Conservation (phyloP, 2,329 filamentous ascomycete species). For the Trematosphaeria pertusa region DNA sequence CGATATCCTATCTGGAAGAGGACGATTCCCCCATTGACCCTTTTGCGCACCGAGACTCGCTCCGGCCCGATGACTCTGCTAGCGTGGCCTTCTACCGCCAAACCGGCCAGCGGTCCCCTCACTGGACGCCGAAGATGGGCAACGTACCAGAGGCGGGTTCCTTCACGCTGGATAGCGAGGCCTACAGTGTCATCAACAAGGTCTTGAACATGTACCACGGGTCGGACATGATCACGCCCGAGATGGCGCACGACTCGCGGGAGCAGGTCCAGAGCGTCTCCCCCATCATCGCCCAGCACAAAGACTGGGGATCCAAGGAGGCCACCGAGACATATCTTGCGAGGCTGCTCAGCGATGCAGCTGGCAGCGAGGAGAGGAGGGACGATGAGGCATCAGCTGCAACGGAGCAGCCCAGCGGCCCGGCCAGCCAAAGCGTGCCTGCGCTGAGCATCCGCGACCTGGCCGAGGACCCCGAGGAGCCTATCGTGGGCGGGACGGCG, state of each 20-base stretch:
- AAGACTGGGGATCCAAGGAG: conserved; percentile 62
- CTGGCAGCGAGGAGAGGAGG: conserved; percentile 38
- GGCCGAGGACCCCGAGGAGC: conserved; percentile 32
- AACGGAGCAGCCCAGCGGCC: conserved; percentile 17
- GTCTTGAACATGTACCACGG: conserved; percentile 52
- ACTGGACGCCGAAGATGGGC: conserved; percentile 33
- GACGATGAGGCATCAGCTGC: conserved; percentile 2
- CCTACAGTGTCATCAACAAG: conserved; percentile 52
- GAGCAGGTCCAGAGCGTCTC: conserved; percentile 55
- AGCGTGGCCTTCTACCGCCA: conserved; percentile 39
- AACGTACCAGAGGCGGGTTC: conserved; percentile 24
- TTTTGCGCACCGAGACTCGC: conserved; percentile 40
- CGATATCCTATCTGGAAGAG: conserved; percentile 36
- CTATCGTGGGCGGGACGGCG: conserved; percentile 40
- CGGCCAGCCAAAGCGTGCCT: conserved; percentile 17
- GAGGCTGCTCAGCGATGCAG: conserved; percentile 50
- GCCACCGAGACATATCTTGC: conserved; percentile 63
- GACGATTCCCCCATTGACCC: conserved; percentile 43
- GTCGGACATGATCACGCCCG: conserved; percentile 44
- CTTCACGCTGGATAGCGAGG: conserved; percentile 49
- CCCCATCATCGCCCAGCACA: conserved; percentile 60
- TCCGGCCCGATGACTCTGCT: conserved; percentile 47
- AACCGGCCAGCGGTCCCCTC: conserved; percentile 22
- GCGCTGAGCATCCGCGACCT: conserved; percentile 25
- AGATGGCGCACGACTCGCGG: conserved; percentile 49